Percentiles rank a stretch among this genome's conserved stretches.
Conservation (phyloP, 2,329 filamentous ascomycete species). For the Aspergillus flavus region DNA sequence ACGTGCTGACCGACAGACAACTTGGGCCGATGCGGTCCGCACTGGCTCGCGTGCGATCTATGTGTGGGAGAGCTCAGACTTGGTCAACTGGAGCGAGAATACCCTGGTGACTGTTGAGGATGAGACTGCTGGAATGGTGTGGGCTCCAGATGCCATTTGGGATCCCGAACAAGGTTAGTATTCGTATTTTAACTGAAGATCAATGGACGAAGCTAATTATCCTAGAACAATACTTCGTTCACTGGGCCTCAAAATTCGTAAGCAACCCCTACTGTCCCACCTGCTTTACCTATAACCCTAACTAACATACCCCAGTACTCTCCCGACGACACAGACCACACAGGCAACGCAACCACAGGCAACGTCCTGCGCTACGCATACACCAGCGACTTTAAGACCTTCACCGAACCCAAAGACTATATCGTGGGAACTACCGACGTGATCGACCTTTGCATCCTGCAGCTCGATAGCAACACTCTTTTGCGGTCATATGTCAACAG, state of each 20-base stretch:
- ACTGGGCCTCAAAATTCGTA: constrained; percentile 20
- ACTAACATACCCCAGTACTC: constrained; percentile 11
- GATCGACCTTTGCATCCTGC: constrained; percentile 17
- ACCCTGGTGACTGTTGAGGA: constrained; percentile 17
- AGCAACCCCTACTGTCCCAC: neutral
- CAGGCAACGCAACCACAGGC: constrained; percentile 6
- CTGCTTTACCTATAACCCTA: too few relatives aligned
- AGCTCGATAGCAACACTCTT: constrained; percentile 9
- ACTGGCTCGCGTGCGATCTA: constrained; percentile 18
- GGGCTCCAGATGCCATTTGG: constrained; percentile 22
- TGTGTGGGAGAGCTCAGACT: constrained; percentile 19
- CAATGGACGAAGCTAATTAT: neutral
- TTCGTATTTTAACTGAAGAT: rapidly evolving
- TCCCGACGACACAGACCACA: constrained; percentile 11
- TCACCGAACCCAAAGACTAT: constrained; percentile 14
- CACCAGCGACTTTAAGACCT: constrained; percentile 20
- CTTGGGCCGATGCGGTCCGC: constrained; percentile 13
- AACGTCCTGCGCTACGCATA: constrained; percentile 19
- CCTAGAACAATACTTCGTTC: constrained; percentile 17
- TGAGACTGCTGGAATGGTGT: constrained; percentile 17
- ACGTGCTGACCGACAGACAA: constrained; percentile 11
- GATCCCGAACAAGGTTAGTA: constrained; percentile 13
- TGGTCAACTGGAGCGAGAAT: constrained; percentile 16
- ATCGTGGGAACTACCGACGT: constrained; percentile 7
- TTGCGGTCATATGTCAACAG: constrained; percentile 17